phyloP scores from a whole-genome alignment of 2,329 filamentous ascomycete genomes.

The Aspergillus sp. region DNA sequence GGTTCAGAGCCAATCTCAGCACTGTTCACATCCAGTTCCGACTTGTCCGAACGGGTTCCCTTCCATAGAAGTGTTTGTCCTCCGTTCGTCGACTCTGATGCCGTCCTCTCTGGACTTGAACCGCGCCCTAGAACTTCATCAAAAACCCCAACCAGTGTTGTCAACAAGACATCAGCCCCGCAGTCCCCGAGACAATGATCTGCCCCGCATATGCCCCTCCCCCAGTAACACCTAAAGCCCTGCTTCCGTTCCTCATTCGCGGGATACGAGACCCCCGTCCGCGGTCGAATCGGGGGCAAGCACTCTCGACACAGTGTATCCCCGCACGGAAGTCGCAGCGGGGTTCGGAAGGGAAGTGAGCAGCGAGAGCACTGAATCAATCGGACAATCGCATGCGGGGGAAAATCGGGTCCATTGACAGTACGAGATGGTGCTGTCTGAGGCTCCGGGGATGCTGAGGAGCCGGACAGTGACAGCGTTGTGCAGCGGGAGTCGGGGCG shows the following conservation, averaged over 20 bases:
- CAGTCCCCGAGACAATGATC: constrained; percentile 80
- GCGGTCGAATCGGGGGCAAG: constrained; percentile 64
- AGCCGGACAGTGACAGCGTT: neutral
- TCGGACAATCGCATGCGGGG: constrained; percentile 63
- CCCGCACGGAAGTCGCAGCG: constrained; percentile 79
- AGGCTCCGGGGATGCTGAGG: neutral
- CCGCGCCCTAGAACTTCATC: constrained; percentile 31
- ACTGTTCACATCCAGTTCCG: constrained; percentile 48
- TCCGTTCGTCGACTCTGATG: neutral
- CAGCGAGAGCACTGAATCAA: constrained; percentile 77
- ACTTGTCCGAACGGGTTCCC: constrained; percentile 31
- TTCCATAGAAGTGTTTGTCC: constrained; percentile 26
- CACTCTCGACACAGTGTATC: constrained; percentile 74
- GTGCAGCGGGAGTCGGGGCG: neutral
- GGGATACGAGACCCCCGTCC: constrained; percentile 76
- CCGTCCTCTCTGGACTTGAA: neutral
- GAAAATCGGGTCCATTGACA: neutral
- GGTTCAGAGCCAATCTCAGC: constrained; percentile 15
- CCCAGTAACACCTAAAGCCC: constrained; percentile 71
- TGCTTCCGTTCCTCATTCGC: constrained; percentile 63
- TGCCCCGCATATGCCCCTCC: constrained; percentile 54
- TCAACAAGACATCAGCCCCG: constrained; percentile 71
- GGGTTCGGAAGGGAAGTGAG: constrained; percentile 64
- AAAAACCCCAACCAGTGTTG: constrained; percentile 66
- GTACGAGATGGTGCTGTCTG: neutral